Conservation (phyloP, 352 stramenopile species). For the Saprolegnia parasitica region DNA sequence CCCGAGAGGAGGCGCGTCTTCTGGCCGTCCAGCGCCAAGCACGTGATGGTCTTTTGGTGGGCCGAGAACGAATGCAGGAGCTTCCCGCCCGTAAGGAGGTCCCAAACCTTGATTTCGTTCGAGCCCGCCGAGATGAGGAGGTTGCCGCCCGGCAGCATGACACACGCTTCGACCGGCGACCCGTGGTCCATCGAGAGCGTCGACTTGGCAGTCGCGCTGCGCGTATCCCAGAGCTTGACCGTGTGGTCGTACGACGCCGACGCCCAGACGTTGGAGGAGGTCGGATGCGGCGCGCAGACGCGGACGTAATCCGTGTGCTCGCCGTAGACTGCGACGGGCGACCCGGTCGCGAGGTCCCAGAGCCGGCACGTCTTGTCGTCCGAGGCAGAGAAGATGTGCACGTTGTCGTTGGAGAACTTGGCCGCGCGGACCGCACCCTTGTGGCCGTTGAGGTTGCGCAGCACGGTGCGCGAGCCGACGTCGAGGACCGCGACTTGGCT, state of each 20-base stretch:
- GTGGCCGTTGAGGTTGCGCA: constrained; percentile 86
- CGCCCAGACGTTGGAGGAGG: constrained; percentile 74
- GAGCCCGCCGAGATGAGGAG: constrained; percentile 78
- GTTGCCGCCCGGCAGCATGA: constrained; percentile 81
- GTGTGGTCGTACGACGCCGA: constrained; percentile 91
- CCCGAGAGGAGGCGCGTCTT: constrained; percentile 84
- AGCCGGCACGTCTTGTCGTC: constrained; percentile 87
- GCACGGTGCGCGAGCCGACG: constrained; percentile 70
- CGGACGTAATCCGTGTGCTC: constrained; percentile 89
- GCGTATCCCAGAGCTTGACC: constrained; percentile 89
- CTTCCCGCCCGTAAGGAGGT: constrained; percentile 82
- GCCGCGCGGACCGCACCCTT: constrained; percentile 66
- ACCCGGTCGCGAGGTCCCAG: constrained; percentile 85
- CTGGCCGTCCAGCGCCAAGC: constrained; percentile 80
- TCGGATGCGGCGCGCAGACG: constrained; percentile 58
- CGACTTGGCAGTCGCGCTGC: constrained; percentile 57
- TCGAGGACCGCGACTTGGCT: constrained; percentile 83
- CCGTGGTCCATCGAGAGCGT: constrained; percentile 73
- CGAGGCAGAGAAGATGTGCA: constrained; percentile 84
- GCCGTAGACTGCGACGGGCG: constrained; percentile 61
- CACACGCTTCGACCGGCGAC: constrained; percentile 81
- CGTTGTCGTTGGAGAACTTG: constrained; percentile 74
- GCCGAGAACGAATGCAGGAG: constrained; percentile 87
- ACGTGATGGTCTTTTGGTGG: constrained; percentile 94
- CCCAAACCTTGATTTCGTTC: constrained; percentile 91